Conservation (phyloP, 495 filamentous ascomycete genomes). For the Saxispiralis lemnorum region DNA sequence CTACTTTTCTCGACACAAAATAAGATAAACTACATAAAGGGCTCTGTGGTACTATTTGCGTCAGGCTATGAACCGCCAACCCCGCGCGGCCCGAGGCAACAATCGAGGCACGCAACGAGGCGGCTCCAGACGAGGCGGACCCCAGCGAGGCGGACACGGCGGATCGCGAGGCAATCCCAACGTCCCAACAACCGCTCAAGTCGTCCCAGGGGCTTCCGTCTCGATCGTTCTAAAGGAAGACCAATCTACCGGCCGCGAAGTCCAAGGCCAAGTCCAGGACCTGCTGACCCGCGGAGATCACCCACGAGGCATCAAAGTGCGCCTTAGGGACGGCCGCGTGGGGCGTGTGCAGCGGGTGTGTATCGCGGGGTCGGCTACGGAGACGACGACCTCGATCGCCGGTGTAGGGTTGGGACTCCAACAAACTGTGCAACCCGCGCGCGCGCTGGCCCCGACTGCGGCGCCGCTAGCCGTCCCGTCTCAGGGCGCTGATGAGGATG, state of each 20-base stretch:
- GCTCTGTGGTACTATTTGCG: too few species aligned
- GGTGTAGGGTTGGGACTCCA: slow-evolving; percentile 5
- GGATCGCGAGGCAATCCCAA: not conserved
- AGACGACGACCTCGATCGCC: slow-evolving; percentile 12
- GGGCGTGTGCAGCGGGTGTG: slow-evolving; percentile 46
- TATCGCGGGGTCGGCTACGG: too few species aligned
- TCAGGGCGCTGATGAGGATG: not conserved
- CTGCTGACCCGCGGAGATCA: slow-evolving; percentile 54
- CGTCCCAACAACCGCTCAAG: slow-evolving; percentile 34
- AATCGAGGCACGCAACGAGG: too few species aligned
- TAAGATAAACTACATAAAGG: too few species aligned
- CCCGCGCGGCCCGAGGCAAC: too few species aligned
- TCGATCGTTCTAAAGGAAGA: slow-evolving; percentile 56
- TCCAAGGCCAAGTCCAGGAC: slow-evolving; percentile 40
- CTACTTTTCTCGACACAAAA: too few species aligned
- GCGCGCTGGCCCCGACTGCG: not conserved
- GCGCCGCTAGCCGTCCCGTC: not conserved
- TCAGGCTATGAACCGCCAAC: not conserved
- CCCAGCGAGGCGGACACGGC: not conserved
- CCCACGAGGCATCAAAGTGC: slow-evolving; percentile 60
- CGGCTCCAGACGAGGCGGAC: too few species aligned
- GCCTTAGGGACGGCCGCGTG: slow-evolving; percentile 45
- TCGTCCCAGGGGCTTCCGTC: slow-evolving; percentile 39
- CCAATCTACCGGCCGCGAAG: slow-evolving; percentile 50
- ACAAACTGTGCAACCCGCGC: not conserved